Percentiles rank a stretch among this genome's conserved stretches.
Conservation (phyloP, 305 asterid species). For the Rubia tinctorum region DNA sequence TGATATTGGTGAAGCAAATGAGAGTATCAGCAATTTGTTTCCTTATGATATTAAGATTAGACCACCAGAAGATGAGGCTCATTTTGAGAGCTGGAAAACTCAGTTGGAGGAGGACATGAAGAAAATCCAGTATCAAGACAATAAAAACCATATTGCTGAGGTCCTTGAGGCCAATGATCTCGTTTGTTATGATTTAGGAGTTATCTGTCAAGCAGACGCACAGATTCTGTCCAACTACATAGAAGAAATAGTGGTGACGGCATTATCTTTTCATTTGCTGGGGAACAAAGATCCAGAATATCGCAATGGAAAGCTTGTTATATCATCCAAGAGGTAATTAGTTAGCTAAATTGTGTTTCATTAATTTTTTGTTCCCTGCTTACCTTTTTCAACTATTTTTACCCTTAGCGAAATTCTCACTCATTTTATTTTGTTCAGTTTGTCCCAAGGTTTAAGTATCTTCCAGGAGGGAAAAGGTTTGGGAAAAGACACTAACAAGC, state of each 20-base stretch:
- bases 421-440: constrained; percentile 42
- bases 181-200: constrained; percentile 83
- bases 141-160: constrained; percentile 85
- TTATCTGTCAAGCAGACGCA: constrained; percentile 74
- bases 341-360: constrained; percentile 2
- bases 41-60: constrained; percentile 82
- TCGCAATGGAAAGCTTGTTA: constrained; percentile 89
- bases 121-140: constrained; percentile 74
- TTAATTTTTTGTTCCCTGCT: constrained; percentile 11
- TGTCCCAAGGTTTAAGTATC: constrained; percentile 84
- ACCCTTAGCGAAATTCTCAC: background rate
- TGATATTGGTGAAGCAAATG: constrained; percentile 54
- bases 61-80: constrained; percentile 84
- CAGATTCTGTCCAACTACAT: constrained; percentile 59
- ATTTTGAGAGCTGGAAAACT: constrained; percentile 79
- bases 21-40: constrained; percentile 54
- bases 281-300: constrained; percentile 74
- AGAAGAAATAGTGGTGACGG: constrained; percentile 89
- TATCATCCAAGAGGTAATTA: constrained; percentile 75
- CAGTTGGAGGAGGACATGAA: constrained; percentile 88
- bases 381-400: constrained; percentile 3
- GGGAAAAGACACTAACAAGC: constrained; percentile 58
- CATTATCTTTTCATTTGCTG: constrained; percentile 79
- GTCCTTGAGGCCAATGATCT: constrained; percentile 94
- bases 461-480: constrained; percentile 73